phyloP scores from a whole-genome alignment of 305 asterid species.

The Fraxinus baroniana region DNA sequence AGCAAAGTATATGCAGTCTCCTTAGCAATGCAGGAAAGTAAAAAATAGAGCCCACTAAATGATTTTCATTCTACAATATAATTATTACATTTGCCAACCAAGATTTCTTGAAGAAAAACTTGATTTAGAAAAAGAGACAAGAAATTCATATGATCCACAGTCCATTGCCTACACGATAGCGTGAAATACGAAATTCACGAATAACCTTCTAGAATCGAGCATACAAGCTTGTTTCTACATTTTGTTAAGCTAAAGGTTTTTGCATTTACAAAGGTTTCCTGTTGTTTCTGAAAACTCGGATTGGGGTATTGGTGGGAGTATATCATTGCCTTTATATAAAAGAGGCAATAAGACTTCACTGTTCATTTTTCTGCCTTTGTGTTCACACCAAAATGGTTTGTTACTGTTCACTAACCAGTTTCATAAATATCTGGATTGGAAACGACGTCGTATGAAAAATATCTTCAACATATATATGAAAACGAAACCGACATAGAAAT shows the following conservation, averaged over 20 bases:
- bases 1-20: constrained; percentile 37
- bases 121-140: not conserved
- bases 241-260: not conserved
- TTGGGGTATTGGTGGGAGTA: not conserved
- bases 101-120: constrained; percentile 8
- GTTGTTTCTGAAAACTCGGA: not conserved
- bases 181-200: not conserved
- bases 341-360: too few relatives aligned
- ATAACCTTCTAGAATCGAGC: not conserved
- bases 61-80: not conserved
- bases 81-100: constrained; percentile 19
- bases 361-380: too few relatives aligned
- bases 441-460: too few relatives aligned
- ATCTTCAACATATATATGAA: too few relatives aligned
- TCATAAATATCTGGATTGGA: too few relatives aligned
- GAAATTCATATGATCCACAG: not conserved
- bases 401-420: too few relatives aligned
- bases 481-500: too few relatives aligned
- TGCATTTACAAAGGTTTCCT: not conserved
- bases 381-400: too few relatives aligned
- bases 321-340: too few relatives aligned
- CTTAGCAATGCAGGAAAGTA: constrained; percentile 15
- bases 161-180: not conserved
- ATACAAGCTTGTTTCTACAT: not conserved
- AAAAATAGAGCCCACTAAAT: constrained; percentile 3